Evolutionary conservation across 306 rosid genomes (phyloP), one percentile per base, ranked within the genome.

Genomic region (Styphnolobium japonicum): DNA sequence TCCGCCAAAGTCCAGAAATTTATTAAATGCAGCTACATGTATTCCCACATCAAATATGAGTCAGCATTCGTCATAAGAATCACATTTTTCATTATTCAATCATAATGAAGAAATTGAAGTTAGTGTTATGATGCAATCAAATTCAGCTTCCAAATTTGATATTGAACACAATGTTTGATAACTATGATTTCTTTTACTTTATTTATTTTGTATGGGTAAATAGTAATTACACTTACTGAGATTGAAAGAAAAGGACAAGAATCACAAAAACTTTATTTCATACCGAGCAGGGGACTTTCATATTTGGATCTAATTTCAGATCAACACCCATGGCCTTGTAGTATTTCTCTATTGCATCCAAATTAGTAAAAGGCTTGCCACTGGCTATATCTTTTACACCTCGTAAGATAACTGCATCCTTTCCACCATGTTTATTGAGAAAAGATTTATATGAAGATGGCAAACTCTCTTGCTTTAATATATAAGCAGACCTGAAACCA

Each of bases 261-360:
- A 34, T 27, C 19, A 79, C 45, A 14, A 55, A 66, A 21, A 58
- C 49, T 29, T 31, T 79, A 55, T 52, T 74, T 83, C 86, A 37
- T 95, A 91, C 99, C 92, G 89, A 78, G 89, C 98, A 93, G n/a
- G 98, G 99, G 84, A 92, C 88, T 85, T 88, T 85, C 97, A 93
- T 90, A 63, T 68, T 77, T 40, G 90, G 97, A 78, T 93, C 85
- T 80, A 96, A 79, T 77, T 91, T 87, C 84, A 93, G 76, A 69
- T 87, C 15, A 11, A 80, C 84, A 46, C 94, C 97, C 60, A 81
- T 53, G 48, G 85, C 71, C 81, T 71, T 82, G 89, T 91, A 91
- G 89, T 87, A 76, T 65, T 88, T 90, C 84, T 89, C 87, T 53
- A 93, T 67, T 58, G 86, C 96, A 71, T 81, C 85, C 88, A 93